These are phyloP conservation scores for Dryas octopetala DNA, from an alignment of 306 rosid genomes.

Conservation along the genomic window DNA sequence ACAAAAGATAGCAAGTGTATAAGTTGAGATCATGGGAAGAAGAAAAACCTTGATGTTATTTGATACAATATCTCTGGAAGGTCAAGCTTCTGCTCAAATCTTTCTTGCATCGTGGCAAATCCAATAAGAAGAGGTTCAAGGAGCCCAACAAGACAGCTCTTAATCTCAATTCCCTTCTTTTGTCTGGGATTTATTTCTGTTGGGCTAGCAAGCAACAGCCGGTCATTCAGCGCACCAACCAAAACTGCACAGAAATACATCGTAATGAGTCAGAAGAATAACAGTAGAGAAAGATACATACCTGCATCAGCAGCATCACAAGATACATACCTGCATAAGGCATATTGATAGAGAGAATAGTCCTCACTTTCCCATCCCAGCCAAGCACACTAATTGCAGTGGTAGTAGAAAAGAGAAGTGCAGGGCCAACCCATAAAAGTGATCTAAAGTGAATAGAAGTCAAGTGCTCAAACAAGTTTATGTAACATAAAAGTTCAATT, in stretches of 20 bases:
- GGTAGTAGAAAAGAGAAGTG: conserved; percentile 94
- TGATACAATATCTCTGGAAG: conserved; percentile 92
- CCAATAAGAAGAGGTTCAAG: conserved; percentile 99
- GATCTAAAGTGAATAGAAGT: conserved; percentile 82
- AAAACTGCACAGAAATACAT: conserved; percentile 58
- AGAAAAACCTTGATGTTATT: conserved; percentile 89
- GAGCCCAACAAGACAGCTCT: conserved; percentile 97
- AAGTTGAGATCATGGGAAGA: conserved; percentile 14
- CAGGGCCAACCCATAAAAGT: conserved; percentile 96
- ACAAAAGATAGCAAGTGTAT: conserved; percentile 1
- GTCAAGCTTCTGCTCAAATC: conserved; percentile 94
- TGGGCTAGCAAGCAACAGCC: conserved; percentile 78
- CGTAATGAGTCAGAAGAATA: conserved; percentile 27
- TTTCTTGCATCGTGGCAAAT: conserved; percentile 93
- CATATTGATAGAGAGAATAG: conserved; percentile 79
- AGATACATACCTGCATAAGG: conserved; percentile 68
- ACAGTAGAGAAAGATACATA: neutral
- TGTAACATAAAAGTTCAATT: conserved; percentile 18
- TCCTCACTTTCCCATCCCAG: conserved; percentile 97
- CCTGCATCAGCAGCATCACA: conserved; percentile 26
- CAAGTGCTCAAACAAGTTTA: conserved; percentile 49
- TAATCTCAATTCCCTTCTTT: conserved; percentile 79
- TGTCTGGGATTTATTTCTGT: conserved; percentile 88
- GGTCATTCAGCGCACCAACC: conserved; percentile 89
- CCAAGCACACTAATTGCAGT: conserved; percentile 85